phyloP scores from a whole-genome alignment of 2,329 filamentous ascomycete genomes.

The Alternaria gansuensis region DNA sequence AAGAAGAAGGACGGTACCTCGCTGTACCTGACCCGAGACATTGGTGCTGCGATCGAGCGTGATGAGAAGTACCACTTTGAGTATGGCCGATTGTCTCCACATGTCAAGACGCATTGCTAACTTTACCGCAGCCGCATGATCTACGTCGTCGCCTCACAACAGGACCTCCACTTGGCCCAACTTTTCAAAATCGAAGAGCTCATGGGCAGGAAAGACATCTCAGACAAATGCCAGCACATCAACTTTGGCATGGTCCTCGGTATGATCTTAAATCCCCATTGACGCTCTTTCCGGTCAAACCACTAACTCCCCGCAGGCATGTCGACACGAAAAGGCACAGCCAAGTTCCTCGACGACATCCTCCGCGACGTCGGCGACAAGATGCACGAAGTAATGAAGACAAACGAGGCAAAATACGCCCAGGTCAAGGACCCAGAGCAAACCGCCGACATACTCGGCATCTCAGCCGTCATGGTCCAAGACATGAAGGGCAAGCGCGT shows the following conservation, averaged over 20 bases:
- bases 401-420: slow-evolving; percentile 87
- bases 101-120: background rate
- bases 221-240: slow-evolving; percentile 68
- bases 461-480: slow-evolving; percentile 96
- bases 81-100: slow-evolving; percentile 20
- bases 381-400: slow-evolving; percentile 97
- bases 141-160: slow-evolving; percentile 71
- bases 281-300: background rate
- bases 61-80: slow-evolving; percentile 69
- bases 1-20: slow-evolving; percentile 73
- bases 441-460: slow-evolving; percentile 87
- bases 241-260: slow-evolving; percentile 73
- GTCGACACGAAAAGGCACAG: slow-evolving; percentile 70
- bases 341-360: slow-evolving; percentile 60
- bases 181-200: slow-evolving; percentile 71
- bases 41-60: slow-evolving; percentile 71
- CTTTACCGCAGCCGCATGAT: slow-evolving; percentile 64
- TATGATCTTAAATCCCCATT: background rate
- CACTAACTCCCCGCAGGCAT: slow-evolving; percentile 52
- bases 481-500: slow-evolving; percentile 94
- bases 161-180: slow-evolving; percentile 71
- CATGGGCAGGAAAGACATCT: slow-evolving; percentile 68
- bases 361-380: slow-evolving; percentile 76
- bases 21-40: slow-evolving; percentile 74
- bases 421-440: slow-evolving; percentile 85